These are phyloP conservation scores for Anthoceros angustus DNA, from an alignment of 225 moss, liverwort and hornwort genomes.

Conservation along the genomic window DNA sequence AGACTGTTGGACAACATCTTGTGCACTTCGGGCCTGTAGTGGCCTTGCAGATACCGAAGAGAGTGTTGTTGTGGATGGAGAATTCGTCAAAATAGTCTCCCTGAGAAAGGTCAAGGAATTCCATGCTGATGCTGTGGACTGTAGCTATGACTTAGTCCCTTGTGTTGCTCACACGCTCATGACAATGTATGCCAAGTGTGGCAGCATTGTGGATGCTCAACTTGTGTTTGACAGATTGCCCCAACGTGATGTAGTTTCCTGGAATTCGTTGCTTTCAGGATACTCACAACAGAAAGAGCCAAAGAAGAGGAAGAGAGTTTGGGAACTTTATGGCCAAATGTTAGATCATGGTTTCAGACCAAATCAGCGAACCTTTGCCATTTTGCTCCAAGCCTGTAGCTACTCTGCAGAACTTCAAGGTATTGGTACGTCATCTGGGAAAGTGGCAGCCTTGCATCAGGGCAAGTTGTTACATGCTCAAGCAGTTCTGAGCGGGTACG, in stretches of 20 bases:
- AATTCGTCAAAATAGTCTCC: not conserved
- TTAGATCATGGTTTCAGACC: not conserved
- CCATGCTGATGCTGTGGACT: not conserved
- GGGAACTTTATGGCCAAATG: not conserved
- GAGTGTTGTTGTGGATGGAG: not conserved
- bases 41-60: not conserved
- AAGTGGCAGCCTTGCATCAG: too few species aligned
- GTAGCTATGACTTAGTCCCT: not conserved
- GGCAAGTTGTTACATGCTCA: too few species aligned
- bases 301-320: not conserved
- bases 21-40: not conserved
- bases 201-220: slow-evolving; percentile 1
- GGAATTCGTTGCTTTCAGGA: not conserved
- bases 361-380: not conserved
- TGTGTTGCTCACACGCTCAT: not conserved
- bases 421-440: too few species aligned
- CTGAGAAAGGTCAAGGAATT: not conserved
- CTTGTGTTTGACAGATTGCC: not conserved
- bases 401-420: too few species aligned
- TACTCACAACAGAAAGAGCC: not conserved
- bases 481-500: too few species aligned
- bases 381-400: not conserved
- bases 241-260: not conserved
- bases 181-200: not conserved
- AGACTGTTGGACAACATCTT: not conserved